Evolutionary conservation across 1,284 basidiomycete genomes (phyloP), one percentile per base, ranked within the genome.

Genomic region (Moesziomyces globuligerus): DNA sequence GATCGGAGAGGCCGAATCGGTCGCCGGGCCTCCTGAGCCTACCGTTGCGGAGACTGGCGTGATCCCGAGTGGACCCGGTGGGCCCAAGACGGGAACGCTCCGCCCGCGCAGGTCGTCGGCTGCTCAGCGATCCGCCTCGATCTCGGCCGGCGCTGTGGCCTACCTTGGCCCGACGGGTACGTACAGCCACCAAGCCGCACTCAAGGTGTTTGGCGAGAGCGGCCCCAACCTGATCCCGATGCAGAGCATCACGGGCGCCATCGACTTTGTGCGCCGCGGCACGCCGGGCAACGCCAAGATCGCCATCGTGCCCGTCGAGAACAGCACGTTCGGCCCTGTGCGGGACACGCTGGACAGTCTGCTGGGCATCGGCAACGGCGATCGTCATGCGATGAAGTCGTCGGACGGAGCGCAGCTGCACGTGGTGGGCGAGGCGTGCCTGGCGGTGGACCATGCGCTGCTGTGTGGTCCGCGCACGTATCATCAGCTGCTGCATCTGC

Each of bases 1-100:
- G 40, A 39, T 42, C 13, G 60, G 46, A 8, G 53, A 56, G 21
- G 36, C 39, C 11, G 51, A 34, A 13, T 13, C 41, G 25, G 51
- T 49, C 46, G 34, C 50, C 13, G 51, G 60, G 4, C 66, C 74
- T 7, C 54, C 64, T 20, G 71, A 51, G 17, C 61, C 62, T 7
- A 75, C 74, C 4, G 67, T 72, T 3, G 74, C 71, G 24, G 74
- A 75, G 64, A 75, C 74, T 1, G 74, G 74, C 6, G 51, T 67
- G 11, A 48, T 72, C 10, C 67, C 68, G 0, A 57, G 51, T n/a
- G 74, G 74, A 5, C 57, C 65, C 10, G 74, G 74, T 11, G 74
- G 74, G 5, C 74, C 74, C 42, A 73, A 71, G 44, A 64, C 71
- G 3, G 74, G 74, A 25, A 67, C 58, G 13, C 56, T 75, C 10